phyloP scores from a whole-genome alignment of 768 basidiomycete species.

The Xerocomus brunneocitrinus region DNA sequence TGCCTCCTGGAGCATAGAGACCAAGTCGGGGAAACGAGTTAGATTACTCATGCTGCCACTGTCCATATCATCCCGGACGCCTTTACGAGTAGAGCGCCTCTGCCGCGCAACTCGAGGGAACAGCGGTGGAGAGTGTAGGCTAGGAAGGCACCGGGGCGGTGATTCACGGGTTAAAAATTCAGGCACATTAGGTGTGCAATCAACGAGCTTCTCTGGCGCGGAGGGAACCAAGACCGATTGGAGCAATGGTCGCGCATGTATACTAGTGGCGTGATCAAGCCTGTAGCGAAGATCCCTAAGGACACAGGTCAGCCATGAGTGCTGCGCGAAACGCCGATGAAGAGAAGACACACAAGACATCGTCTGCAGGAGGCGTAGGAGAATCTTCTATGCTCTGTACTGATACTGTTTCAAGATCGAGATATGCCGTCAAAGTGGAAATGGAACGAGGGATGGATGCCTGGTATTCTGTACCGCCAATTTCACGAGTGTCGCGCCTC shows the following conservation, averaged over 20 bases:
- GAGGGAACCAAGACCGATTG: slow-evolving; percentile 21
- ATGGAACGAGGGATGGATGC: slow-evolving; percentile 24
- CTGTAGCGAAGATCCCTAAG: slow-evolving; percentile 31
- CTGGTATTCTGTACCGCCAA: slow-evolving; percentile 29
- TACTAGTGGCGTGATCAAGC: slow-evolving; percentile 25
- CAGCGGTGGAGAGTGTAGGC: slow-evolving; percentile 38
- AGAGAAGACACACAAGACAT: slow-evolving; percentile 37
- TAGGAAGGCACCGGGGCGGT: slow-evolving; percentile 23
- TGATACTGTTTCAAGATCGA: slow-evolving; percentile 21
- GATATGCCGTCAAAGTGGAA: slow-evolving; percentile 20
- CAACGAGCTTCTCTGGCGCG: slow-evolving; percentile 9
- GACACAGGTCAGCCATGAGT: background rate
- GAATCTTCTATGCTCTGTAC: slow-evolving; percentile 33
- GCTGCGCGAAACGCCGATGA: background rate
- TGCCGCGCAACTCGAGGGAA: slow-evolving; percentile 35
- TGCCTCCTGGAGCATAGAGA: slow-evolving; percentile 20
- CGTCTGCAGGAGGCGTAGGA: slow-evolving; percentile 27
- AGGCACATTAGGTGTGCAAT: slow-evolving; percentile 16
- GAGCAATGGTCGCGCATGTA: slow-evolving; percentile 25
- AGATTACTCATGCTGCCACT: slow-evolving; percentile 6
- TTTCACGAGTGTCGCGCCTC: slow-evolving; percentile 42
- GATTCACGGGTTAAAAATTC: slow-evolving; percentile 31
- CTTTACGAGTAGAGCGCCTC: background rate
- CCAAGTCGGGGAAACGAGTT: slow-evolving; percentile 24
- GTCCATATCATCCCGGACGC: background rate